These are phyloP conservation scores for Chlorella ohadii DNA, from an alignment of 139 green algal species.

Conservation along the genomic window DNA sequence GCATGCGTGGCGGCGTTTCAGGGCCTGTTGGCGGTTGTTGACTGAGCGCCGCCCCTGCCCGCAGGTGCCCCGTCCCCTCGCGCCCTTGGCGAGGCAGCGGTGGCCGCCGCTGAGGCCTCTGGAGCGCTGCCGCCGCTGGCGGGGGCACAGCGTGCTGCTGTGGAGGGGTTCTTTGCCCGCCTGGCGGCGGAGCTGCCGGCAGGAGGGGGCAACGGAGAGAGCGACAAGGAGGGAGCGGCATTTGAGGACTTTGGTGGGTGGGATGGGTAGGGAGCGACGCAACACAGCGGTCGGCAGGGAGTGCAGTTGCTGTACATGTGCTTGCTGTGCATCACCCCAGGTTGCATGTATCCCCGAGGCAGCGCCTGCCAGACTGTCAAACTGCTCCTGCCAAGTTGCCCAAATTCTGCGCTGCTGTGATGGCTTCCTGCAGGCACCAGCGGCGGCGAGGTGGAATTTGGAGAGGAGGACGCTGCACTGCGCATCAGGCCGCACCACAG, in stretches of 20 bases:
- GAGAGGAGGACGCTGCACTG: conserved; percentile 5
- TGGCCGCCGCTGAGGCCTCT: conserved; percentile 31
- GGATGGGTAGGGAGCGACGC: neutral
- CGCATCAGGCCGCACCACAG: conserved; percentile 4
- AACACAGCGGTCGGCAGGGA: too few species aligned
- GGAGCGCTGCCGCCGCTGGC: conserved; percentile 31
- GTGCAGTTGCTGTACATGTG: too few species aligned
- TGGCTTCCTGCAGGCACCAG: neutral
- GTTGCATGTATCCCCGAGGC: too few species aligned
- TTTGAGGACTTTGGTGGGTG: conserved; percentile 1
- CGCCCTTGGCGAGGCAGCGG: neutral
- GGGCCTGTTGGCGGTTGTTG: too few species aligned
- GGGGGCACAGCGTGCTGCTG: conserved; percentile 15
- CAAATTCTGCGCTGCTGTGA: too few species aligned
- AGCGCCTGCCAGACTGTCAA: too few species aligned
- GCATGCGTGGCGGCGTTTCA: too few species aligned
- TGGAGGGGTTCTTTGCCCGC: neutral
- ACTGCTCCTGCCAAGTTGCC: too few species aligned
- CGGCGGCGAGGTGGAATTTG: neutral
- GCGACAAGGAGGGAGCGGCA: neutral
- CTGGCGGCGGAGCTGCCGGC: neutral
- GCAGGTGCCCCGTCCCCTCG: neutral
- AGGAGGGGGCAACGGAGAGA: neutral
- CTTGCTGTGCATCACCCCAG: too few species aligned
- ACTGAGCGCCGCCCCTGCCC: too few species aligned